A percentile compares a stretch with the other conserved stretches of the same genome.
phyloP scores from a whole-genome alignment of 176 grass and related monocot genomes.

The Triticum dicoccoides region DNA sequence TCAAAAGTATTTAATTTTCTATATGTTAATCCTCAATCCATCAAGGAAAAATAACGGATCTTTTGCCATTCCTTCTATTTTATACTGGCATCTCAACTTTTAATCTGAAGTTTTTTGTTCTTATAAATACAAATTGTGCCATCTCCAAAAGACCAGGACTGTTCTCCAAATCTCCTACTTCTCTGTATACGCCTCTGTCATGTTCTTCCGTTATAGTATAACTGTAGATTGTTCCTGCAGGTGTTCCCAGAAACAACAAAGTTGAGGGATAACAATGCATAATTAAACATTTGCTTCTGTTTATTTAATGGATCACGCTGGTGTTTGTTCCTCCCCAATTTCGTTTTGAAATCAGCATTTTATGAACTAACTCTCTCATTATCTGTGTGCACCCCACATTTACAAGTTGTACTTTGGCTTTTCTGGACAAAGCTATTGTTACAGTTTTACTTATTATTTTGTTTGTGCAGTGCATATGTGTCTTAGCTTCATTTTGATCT shows the following conservation, averaged over 20 bases:
- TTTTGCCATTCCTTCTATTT: neutral
- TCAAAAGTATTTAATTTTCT: neutral
- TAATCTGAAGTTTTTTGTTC: neutral
- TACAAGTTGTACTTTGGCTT: neutral
- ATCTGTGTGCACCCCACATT: neutral
- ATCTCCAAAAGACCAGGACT: neutral
- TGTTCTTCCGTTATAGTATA: neutral
- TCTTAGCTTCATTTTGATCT: neutral
- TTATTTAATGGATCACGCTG: neutral
- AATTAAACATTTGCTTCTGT: neutral
- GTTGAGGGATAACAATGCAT: neutral
- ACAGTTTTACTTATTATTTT: neutral
- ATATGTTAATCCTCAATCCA: neutral
- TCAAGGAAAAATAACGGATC: neutral
- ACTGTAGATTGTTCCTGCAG: neutral
- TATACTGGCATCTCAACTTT: neutral
- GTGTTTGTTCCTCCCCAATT: neutral
- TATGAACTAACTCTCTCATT: neutral
- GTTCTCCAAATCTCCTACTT: neutral
- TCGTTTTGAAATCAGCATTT: neutral
- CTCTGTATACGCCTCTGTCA: neutral
- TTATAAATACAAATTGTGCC: neutral
- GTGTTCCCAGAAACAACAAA: neutral
- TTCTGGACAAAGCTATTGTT: neutral
- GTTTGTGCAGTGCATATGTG: neutral